Evolutionary conservation across 495 filamentous ascomycete species (phyloP).

Genomic region (Xylaria sp.): DNA sequence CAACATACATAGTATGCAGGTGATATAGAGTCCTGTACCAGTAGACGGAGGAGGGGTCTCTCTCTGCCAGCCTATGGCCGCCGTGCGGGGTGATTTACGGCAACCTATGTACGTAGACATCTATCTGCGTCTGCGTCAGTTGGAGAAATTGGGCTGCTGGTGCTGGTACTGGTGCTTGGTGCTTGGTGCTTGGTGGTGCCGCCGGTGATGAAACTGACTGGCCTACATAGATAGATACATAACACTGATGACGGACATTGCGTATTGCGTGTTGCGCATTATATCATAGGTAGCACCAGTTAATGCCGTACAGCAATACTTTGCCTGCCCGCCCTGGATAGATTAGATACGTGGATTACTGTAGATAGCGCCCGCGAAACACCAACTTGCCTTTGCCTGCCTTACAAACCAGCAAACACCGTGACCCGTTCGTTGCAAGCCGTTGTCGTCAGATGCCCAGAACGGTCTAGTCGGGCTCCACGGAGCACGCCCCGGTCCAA

Average conservation of each 20-base stretch:
- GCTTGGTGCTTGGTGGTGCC: no score
- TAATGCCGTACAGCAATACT: background rate
- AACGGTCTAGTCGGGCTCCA: slow-evolving; percentile 3
- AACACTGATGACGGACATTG: background rate
- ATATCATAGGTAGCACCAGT: background rate
- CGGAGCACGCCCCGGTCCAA: background rate
- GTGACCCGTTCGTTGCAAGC: background rate
- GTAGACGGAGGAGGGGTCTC: background rate
- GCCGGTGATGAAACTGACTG: background rate
- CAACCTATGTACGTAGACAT: background rate
- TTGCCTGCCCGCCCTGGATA: background rate
- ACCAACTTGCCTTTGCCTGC: no score
- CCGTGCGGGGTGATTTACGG: background rate
- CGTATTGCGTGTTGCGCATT: no score
- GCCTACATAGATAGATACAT: no score
- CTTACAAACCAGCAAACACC: no score
- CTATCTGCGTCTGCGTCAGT: no score
- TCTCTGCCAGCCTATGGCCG: background rate
- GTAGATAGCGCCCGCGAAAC: no score
- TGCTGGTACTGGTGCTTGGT: no score
- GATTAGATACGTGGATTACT: background rate
- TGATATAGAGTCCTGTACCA: background rate
- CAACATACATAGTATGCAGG: background rate
- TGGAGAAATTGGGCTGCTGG: background rate
- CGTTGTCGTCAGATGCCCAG: slow-evolving; percentile 10